Conservation (phyloP, 108 stramenopile species). For the Ochromonas danica region DNA sequence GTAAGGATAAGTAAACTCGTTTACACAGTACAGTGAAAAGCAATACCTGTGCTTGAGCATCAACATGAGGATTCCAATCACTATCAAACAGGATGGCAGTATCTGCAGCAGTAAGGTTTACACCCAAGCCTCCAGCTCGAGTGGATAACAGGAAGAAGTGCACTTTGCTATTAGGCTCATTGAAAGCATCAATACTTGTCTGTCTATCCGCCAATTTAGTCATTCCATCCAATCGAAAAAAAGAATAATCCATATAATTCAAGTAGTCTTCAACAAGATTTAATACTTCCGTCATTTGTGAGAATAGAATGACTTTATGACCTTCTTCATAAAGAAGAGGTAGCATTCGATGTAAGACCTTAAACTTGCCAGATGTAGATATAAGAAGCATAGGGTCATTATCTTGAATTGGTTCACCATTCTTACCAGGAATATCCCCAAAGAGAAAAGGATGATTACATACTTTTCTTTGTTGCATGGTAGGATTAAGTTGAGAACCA, state of each 20-base stretch:
- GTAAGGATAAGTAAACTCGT: not conserved
- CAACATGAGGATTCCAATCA: slow-evolving; percentile 99
- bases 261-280: slow-evolving; percentile 91
- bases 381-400: slow-evolving; percentile 40
- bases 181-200: slow-evolving; percentile 90
- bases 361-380: slow-evolving; percentile 78
- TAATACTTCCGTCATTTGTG: slow-evolving; percentile 91
- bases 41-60: slow-evolving; percentile 64
- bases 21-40: not conserved
- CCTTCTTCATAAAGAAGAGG: slow-evolving; percentile 79
- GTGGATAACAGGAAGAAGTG: slow-evolving; percentile 92
- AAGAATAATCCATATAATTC: slow-evolving; percentile 64
- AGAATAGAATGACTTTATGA: slow-evolving; percentile 74
- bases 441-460: slow-evolving; percentile 94
- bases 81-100: slow-evolving; percentile 94
- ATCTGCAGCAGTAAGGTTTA: slow-evolving; percentile 92
- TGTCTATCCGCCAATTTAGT: slow-evolving; percentile 89
- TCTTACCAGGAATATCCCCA: slow-evolving; percentile 61
- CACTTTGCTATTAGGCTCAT: slow-evolving; percentile 72
- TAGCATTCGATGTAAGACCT: slow-evolving; percentile 85
- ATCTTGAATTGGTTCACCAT: not conserved
- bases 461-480: slow-evolving; percentile 93
- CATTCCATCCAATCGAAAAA: slow-evolving; percentile 75
- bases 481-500: slow-evolving; percentile 72
- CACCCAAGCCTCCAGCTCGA: slow-evolving; percentile 88